A percentile compares a stretch with the other conserved stretches of the same genome.
These are phyloP conservation scores for Fusarium illudens DNA, from an alignment of 2,329 filamentous ascomycete species.

Conservation along the genomic window DNA sequence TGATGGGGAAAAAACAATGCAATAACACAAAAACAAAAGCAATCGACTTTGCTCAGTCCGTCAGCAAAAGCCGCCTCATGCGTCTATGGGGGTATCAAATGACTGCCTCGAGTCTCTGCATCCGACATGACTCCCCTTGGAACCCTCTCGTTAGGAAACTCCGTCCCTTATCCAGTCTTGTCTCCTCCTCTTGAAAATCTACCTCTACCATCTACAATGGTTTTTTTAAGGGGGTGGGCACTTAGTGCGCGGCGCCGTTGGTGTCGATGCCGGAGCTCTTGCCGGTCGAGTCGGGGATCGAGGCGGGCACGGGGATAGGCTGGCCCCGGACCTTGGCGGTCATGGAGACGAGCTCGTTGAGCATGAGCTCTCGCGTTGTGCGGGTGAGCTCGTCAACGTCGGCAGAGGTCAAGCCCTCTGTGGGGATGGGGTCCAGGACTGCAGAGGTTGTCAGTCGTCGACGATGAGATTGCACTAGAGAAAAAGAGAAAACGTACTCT, in stretches of 20 bases:
- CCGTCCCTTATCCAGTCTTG: conserved; percentile 4
- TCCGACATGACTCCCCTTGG: conserved; percentile 37
- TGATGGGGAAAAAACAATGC: background rate
- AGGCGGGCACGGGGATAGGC: conserved; percentile 45
- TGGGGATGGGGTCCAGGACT: conserved; percentile 85
- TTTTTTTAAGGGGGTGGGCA: background rate
- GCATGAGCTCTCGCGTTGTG: conserved; percentile 77
- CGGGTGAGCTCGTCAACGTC: conserved; percentile 80
- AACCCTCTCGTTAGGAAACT: conserved; percentile 29
- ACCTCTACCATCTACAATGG: conserved; percentile 5
- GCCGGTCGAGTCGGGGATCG: conserved; percentile 34
- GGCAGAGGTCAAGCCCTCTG: conserved; percentile 73
- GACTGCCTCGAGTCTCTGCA: conserved; percentile 39
- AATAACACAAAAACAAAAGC: conserved; percentile 29
- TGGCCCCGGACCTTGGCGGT: conserved; percentile 60
- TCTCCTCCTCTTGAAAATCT: background rate
- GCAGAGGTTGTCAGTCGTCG: background rate
- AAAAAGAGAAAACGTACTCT: conserved; percentile 60
- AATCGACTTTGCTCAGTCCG: conserved; percentile 27
- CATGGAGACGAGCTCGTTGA: conserved; percentile 67
- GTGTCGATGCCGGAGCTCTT: conserved; percentile 45
- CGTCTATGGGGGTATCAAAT: conserved; percentile 48
- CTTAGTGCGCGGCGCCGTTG: conserved; percentile 56
- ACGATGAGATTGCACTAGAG: background rate
- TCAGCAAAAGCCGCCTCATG: conserved; percentile 41